A percentile compares a stretch with the other conserved stretches of the same genome.
Conservation (phyloP, 2,329 filamentous ascomycete species). For the Coleophoma cylindrospora region DNA sequence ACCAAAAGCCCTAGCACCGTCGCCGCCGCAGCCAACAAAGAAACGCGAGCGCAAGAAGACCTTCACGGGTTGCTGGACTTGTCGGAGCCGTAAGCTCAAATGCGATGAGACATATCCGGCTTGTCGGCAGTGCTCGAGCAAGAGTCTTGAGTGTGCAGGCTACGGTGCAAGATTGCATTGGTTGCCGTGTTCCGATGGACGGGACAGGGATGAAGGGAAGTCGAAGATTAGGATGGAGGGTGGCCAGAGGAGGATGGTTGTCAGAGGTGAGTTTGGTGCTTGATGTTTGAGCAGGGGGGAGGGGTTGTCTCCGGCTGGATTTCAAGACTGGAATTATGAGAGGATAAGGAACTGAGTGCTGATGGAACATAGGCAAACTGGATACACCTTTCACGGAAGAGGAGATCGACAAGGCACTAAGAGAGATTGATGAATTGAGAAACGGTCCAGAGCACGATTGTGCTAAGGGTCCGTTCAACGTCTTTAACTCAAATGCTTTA, state of each 20-base stretch:
- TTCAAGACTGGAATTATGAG: too few species aligned
- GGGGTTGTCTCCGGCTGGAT: too few species aligned
- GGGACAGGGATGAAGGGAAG: neutral
- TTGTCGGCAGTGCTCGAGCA: conserved; percentile 26
- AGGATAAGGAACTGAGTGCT: too few species aligned
- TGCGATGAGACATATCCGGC: conserved; percentile 16
- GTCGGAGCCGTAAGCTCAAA: conserved; percentile 10
- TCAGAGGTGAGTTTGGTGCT: neutral
- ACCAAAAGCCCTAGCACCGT: neutral
- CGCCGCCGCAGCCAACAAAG: conserved; percentile 35
- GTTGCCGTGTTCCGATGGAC: neutral
- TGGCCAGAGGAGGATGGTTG: neutral
- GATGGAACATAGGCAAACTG: neutral
- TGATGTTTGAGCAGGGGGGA: neutral
- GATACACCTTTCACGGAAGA: neutral
- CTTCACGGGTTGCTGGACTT: conserved; percentile 30
- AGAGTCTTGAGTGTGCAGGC: conserved; percentile 20
- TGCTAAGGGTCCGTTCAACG: neutral
- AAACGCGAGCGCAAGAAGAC: conserved; percentile 43
- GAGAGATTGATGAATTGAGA: neutral
- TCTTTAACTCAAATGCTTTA: neutral
- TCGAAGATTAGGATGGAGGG: neutral
- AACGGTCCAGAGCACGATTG: neutral
- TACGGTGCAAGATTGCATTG: conserved; percentile 1
- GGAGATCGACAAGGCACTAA: neutral